Evolutionary conservation across 1,284 basidiomycete genomes (phyloP).

Genomic region (Leccinum proliferum): DNA sequence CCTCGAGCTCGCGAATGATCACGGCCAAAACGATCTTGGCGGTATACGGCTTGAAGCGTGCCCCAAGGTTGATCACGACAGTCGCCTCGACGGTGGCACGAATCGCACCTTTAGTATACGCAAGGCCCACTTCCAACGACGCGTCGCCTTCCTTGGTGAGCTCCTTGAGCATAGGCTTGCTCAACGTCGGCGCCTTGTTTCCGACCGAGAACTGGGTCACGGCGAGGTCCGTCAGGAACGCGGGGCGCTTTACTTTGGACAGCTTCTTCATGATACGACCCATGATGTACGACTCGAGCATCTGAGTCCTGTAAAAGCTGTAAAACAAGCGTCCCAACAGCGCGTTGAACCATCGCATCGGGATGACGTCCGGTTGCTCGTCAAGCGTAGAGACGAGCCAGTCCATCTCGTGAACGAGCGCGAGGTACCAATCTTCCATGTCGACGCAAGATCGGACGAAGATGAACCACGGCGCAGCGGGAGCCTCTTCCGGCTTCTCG

Average conservation of each 20-base stretch:
- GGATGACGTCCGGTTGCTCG: constrained; percentile 47
- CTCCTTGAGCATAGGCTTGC: constrained; percentile 97
- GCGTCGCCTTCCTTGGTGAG: constrained; percentile 91
- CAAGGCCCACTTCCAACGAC: constrained; percentile 80
- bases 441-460: too few relatives aligned
- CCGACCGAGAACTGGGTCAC: constrained; percentile 92
- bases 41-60: too few relatives aligned
- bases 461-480: constrained; percentile 53
- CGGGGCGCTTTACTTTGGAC: constrained; percentile 83
- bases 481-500: constrained; percentile 40
- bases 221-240: constrained; percentile 51
- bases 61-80: constrained; percentile 69
- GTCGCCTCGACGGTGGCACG: constrained; percentile 88
- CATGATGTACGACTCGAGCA: constrained; percentile 82
- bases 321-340: constrained; percentile 91
- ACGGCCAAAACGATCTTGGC: too few relatives aligned
- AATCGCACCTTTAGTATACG: constrained; percentile 64
- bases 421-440: constrained; percentile 81
- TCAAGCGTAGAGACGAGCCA: constrained; percentile 36
- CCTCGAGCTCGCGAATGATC: constrained; percentile 84
- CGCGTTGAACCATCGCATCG: constrained; percentile 96
- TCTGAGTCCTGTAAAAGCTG: constrained; percentile 81
- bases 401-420: constrained; percentile 88
- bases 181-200: constrained; percentile 74
- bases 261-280: constrained; percentile 91